Evolutionary conservation across 805 yeast genomes (phyloP).

Genomic region (Candida nitratophila): DNA sequence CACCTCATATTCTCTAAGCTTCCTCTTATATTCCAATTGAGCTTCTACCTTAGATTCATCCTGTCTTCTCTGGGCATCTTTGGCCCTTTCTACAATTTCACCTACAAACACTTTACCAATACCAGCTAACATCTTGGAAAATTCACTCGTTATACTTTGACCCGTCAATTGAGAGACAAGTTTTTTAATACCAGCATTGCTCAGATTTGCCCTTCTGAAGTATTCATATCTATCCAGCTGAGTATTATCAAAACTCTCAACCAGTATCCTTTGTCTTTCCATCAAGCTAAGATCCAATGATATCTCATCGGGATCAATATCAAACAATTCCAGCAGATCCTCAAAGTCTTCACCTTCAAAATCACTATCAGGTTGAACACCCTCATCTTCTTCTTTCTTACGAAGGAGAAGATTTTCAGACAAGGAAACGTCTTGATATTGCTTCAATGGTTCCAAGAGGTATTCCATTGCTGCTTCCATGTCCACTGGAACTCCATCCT

Average conservation of each 20-base stretch:
- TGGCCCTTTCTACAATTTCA: conserved; percentile 78
- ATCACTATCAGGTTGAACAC: conserved; percentile 17
- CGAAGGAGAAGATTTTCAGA: conserved; percentile 17
- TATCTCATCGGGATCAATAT: conserved; percentile 24
- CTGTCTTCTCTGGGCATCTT: conserved; percentile 58
- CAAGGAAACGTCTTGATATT: conserved; percentile 11
- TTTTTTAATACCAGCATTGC: conserved; percentile 70
- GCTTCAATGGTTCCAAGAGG: conserved; percentile 17
- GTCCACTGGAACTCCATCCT: conserved; percentile 17
- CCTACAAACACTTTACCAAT: conserved; percentile 86
- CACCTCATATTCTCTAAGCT: conserved; percentile 17
- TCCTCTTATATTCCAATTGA: conserved; percentile 35
- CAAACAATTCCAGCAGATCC: conserved; percentile 23
- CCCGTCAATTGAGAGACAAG: conserved; percentile 72
- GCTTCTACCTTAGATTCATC: conserved; percentile 33
- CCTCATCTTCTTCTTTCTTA: conserved; percentile 23
- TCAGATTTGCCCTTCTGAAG: conserved; percentile 70
- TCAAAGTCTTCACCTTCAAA: conserved; percentile 18
- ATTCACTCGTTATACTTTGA: conserved; percentile 72
- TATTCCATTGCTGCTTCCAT: conserved; percentile 18
- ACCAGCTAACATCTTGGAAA: conserved; percentile 78
- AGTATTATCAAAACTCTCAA: conserved; percentile 68
- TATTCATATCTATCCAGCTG: conserved; percentile 86
- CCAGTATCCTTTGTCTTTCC: conserved; percentile 53
- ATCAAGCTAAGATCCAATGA: conserved; percentile 36